Evolutionary conservation across 2,329 filamentous ascomycete species (phyloP), one percentile per base, ranked within the genome.

Genomic region (Exophiala lecanii-corni): DNA sequence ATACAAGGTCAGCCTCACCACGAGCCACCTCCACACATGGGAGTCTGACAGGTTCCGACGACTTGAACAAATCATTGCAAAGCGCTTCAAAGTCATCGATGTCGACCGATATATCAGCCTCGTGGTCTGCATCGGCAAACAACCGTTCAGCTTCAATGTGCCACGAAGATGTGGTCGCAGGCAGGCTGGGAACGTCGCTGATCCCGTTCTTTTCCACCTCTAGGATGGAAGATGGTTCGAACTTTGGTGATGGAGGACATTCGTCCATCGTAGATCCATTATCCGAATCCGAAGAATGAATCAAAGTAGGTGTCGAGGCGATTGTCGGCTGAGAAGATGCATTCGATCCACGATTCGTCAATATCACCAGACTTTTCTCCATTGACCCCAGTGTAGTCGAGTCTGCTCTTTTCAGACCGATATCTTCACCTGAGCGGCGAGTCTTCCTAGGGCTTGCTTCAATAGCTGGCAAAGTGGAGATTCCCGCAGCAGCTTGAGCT

Each of bases 391-490:
- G 37, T 5, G 54, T 56, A 3, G 50, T 47, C 13, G 55, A 55
- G 32, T 57, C 55, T 30, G 55, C 54, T 38, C 54, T 48, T 36
- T 53, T 49, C 10, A 57, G 36, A 12, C 49, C 51, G 4, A 45
- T 26, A 28, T 44, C 38, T 4, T 39, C 30, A 2, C 26, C 21
- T 9, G 3, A 15, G 17, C 21, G 30, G 36, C 25, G 16, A 16
- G 39, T 28, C 21, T 41, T 49, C 3, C 36, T 37, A 3, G 52
- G 47, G 33, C 50, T 49, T 7, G 50, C 52, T 39, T 51, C 39
- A 10, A 51, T 45, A 12, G 50, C 43, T 26, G 48, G 45, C 17
- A 55, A 25, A 19, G 39, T 44, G n/a, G 43, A 36, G 19, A 50
- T 37, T 6, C 35, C 45, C 3, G 30, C 39, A n/a, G 40, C 40